Evolutionary conservation across 2,329 filamentous ascomycete genomes (phyloP).

Genomic region (Phaeosphaeriaceae sp.): DNA sequence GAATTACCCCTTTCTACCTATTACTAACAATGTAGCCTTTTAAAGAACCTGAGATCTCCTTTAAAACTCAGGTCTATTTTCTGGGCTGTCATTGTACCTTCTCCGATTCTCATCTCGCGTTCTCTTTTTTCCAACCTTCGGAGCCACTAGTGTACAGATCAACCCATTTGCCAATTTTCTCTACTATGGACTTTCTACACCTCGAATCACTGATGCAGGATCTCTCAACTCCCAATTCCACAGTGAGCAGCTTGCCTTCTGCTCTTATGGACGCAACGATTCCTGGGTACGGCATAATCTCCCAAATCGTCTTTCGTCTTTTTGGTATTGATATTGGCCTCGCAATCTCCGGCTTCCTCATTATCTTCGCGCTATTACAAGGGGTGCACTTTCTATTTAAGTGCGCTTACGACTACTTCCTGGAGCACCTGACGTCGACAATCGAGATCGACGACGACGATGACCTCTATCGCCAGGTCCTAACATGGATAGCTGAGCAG

Average conservation of each 20-base stretch:
- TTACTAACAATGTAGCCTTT: no score
- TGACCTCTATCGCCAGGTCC: constrained; percentile 51
- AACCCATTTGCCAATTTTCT: no score
- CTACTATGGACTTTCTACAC: constrained; percentile 30
- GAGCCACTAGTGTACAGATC: no score
- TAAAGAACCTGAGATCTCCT: no score
- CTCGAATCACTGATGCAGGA: constrained; percentile 24
- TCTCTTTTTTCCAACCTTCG: no score
- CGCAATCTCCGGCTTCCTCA: constrained; percentile 51
- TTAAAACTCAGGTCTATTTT: no score
- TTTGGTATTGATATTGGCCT: constrained; percentile 58
- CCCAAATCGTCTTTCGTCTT: constrained; percentile 49
- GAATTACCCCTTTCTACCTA: no score
- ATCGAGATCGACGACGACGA: constrained; percentile 55
- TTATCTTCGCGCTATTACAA: constrained; percentile 51
- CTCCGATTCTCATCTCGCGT: no score
- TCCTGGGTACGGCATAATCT: constrained; percentile 58
- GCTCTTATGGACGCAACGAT: constrained; percentile 58
- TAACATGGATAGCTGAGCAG: constrained; percentile 36
- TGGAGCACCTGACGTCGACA: constrained; percentile 48
- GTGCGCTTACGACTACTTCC: constrained; percentile 39
- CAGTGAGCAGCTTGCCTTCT: constrained; percentile 48
- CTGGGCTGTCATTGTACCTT: no score
- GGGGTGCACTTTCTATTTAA: constrained; percentile 47
- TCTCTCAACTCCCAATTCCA: constrained; percentile 18